Conservation (phyloP, 805 yeast species). For the Debaryomyces castellii region DNA sequence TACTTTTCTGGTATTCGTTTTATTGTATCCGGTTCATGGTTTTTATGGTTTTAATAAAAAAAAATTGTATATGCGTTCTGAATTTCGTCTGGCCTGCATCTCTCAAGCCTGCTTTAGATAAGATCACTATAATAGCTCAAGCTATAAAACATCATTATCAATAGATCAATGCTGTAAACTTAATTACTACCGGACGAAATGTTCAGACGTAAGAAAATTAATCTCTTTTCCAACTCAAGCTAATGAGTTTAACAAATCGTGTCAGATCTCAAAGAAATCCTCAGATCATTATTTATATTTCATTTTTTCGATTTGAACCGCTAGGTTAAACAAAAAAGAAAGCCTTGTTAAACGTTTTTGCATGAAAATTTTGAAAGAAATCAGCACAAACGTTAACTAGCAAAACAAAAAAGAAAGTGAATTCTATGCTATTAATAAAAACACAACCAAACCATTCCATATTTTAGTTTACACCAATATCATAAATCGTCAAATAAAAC, state of each 20-base stretch:
- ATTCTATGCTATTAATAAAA: constrained; percentile 1
- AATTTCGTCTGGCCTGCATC: neutral
- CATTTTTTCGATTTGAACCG: constrained; percentile 1
- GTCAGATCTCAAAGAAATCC: neutral
- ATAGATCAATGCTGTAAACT: neutral
- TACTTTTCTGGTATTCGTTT: neutral
- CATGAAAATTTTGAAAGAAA: no score
- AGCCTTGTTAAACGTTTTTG: neutral
- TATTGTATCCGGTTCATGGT: neutral
- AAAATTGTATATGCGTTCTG: neutral
- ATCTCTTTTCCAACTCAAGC: neutral
- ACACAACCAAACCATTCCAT: neutral
- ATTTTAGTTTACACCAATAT: neutral
- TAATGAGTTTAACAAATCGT: neutral
- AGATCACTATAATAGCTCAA: neutral
- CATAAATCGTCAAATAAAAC: constrained; percentile 1
- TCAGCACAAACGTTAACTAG: constrained; percentile 1
- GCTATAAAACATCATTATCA: neutral
- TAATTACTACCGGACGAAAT: constrained; percentile 1
- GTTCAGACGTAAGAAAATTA: neutral
- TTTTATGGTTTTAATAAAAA: neutral
- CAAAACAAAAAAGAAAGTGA: constrained; percentile 4
- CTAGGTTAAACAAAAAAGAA: constrained; percentile 4
- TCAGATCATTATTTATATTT: neutral
- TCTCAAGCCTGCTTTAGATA: constrained; percentile 1